These are phyloP conservation scores for Zasmidium cellare DNA, from an alignment of 2,329 filamentous ascomycete species.

Conservation along the genomic window DNA sequence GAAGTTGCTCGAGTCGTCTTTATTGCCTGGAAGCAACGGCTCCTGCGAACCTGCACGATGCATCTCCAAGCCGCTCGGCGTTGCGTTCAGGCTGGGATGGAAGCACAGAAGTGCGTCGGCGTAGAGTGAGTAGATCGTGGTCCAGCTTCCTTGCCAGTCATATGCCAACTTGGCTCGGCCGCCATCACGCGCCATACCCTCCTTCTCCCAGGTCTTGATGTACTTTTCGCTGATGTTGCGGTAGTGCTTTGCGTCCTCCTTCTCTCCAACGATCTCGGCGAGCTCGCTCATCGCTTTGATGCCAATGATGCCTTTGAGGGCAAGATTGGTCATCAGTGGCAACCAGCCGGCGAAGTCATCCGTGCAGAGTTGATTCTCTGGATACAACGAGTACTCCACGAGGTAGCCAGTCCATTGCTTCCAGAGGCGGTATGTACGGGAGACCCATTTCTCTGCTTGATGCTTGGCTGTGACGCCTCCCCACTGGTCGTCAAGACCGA, in stretches of 20 bases:
- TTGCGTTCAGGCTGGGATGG: constrained; percentile 50
- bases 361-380: constrained; percentile 75
- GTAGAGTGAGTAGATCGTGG: constrained; percentile 83
- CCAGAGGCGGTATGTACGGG: constrained; percentile 68
- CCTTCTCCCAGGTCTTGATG: constrained; percentile 69
- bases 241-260: constrained; percentile 59
- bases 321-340: constrained; percentile 77
- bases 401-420: constrained; percentile 79
- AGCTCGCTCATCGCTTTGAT: constrained; percentile 77
- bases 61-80: constrained; percentile 8
- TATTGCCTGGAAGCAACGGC: constrained; percentile 14
- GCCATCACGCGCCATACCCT: constrained; percentile 68
- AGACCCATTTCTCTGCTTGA: constrained; percentile 65
- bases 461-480: constrained; percentile 55
- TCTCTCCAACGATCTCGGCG: constrained; percentile 60
- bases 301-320: constrained; percentile 80
- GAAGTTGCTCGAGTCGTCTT: constrained; percentile 42
- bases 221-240: constrained; percentile 63
- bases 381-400: constrained; percentile 72
- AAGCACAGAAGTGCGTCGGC: constrained; percentile 80
- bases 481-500: constrained; percentile 63
- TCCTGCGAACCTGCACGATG: constrained; percentile 14
- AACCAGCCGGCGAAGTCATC: constrained; percentile 82
- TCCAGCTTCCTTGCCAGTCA: constrained; percentile 78
- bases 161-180: constrained; percentile 78